phyloP scores from a whole-genome alignment of 768 basidiomycete genomes.

The Rubroboletus satanas region DNA sequence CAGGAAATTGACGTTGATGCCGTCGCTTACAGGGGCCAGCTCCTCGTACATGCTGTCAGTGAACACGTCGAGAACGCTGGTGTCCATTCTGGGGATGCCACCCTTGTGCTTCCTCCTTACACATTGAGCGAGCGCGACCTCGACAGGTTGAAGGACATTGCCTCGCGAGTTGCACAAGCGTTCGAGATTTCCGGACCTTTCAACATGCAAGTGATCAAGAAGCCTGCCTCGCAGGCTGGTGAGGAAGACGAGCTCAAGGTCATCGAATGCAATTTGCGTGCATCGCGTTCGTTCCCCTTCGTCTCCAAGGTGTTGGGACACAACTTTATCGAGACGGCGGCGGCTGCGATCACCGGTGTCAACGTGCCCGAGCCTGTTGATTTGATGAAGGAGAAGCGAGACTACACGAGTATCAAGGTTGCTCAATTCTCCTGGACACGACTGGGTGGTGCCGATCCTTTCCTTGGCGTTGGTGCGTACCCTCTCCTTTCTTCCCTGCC shows the following conservation, averaged over 20 bases:
- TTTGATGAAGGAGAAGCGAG: slow-evolving; percentile 81
- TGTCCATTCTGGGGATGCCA: slow-evolving; percentile 98
- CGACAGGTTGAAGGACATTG: slow-evolving; percentile 85
- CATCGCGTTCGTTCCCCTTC: slow-evolving; percentile 98
- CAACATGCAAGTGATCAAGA: slow-evolving; percentile 99
- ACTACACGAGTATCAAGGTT: slow-evolving; percentile 95
- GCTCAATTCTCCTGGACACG: slow-evolving; percentile 99
- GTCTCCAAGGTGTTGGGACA: slow-evolving; percentile 96
- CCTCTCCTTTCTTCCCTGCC: background rate
- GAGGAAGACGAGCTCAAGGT: slow-evolving; percentile 81
- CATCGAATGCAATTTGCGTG: slow-evolving; percentile 97
- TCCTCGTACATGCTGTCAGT: slow-evolving; percentile 92
- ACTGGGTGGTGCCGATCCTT: slow-evolving; percentile 92
- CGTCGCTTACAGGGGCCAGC: slow-evolving; percentile 87
- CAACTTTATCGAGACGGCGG: slow-evolving; percentile 95
- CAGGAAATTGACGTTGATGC: slow-evolving; percentile 99
- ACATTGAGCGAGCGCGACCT: slow-evolving; percentile 74
- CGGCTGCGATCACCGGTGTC: slow-evolving; percentile 79
- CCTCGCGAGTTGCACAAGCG: slow-evolving; percentile 89
- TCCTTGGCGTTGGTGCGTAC: slow-evolving; percentile 87
- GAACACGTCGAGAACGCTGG: slow-evolving; percentile 99
- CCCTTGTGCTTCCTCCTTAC: slow-evolving; percentile 93
- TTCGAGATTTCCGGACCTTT: slow-evolving; percentile 97
- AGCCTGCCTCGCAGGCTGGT: slow-evolving; percentile 48
- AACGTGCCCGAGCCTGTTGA: slow-evolving; percentile 90